These are phyloP conservation scores for Lithospermum erythrorhizon DNA, from an alignment of 257 asterid genomes.

Conservation along the genomic window DNA sequence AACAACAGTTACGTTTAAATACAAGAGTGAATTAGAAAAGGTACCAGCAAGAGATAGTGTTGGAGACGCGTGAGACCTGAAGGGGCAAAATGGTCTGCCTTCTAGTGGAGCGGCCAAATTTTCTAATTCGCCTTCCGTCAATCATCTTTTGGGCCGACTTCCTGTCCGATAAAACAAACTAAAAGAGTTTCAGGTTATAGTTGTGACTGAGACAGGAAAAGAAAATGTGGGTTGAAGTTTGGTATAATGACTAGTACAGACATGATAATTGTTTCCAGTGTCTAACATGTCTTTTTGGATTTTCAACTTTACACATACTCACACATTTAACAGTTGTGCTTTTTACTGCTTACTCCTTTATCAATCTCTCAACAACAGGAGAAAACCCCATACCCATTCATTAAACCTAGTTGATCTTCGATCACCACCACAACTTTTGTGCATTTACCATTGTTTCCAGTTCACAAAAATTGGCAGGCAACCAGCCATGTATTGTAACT, in stretches of 20 bases:
- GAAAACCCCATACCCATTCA: no score
- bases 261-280: background rate
- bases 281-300: background rate
- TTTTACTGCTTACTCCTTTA: background rate
- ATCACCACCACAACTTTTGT: background rate
- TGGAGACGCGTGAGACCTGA: constrained; percentile 30
- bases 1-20: background rate
- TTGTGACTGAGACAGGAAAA: no score
- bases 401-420: background rate
- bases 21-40: background rate
- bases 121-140: constrained; percentile 49
- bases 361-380: background rate
- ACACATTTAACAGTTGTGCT: no score
- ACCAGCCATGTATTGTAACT: no score
- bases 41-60: constrained; percentile 65
- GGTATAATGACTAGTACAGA: background rate
- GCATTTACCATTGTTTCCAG: background rate
- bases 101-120: constrained; percentile 27
- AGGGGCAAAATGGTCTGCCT: constrained; percentile 45
- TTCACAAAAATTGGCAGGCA: background rate
- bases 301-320: background rate
- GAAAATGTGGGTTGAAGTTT: background rate
- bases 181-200: no score
- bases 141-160: constrained; percentile 5
- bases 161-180: background rate